These are phyloP conservation scores for Agaricus blazei DNA, from an alignment of 768 basidiomycete genomes.

Conservation along the genomic window DNA sequence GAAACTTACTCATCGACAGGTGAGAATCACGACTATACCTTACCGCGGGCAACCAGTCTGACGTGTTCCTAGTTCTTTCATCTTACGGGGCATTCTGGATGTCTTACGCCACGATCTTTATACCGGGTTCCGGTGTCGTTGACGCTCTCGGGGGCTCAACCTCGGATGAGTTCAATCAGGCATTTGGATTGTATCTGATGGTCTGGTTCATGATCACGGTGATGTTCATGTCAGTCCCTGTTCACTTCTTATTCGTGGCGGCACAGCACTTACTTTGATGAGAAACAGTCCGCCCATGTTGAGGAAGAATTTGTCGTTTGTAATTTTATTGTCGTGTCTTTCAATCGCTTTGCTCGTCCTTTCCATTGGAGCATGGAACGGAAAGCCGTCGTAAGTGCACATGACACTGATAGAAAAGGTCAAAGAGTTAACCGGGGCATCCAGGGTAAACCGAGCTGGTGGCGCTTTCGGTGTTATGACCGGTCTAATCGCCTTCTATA, in stretches of 20 bases:
- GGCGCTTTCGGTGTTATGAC: conserved; percentile 36
- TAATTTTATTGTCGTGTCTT: conserved; percentile 20
- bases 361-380: conserved; percentile 23
- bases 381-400: conserved; percentile 21
- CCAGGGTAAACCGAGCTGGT: conserved; percentile 32
- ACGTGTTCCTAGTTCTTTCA: conserved; percentile 46
- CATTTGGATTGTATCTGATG: conserved; percentile 63
- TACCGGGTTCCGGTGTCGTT: conserved; percentile 57
- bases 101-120: conserved; percentile 64
- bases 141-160: conserved; percentile 37
- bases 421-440: not conserved
- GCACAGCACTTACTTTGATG: not conserved
- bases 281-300: conserved; percentile 19
- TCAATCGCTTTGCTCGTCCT: conserved; percentile 24
- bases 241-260: not conserved
- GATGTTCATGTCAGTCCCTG: conserved; percentile 49
- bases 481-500: conserved; percentile 41
- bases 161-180: conserved; percentile 40
- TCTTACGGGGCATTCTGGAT: conserved; percentile 80
- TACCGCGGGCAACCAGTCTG: not conserved
- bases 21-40: conserved; percentile 25
- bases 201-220: conserved; percentile 65
- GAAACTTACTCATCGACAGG: conserved; percentile 66
- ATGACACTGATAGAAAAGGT: not conserved
- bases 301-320: conserved; percentile 20